Base-by-base conservation (phyloP, 2,329 filamentous ascomycete genomes). In the Diaporthe eres region DNA sequence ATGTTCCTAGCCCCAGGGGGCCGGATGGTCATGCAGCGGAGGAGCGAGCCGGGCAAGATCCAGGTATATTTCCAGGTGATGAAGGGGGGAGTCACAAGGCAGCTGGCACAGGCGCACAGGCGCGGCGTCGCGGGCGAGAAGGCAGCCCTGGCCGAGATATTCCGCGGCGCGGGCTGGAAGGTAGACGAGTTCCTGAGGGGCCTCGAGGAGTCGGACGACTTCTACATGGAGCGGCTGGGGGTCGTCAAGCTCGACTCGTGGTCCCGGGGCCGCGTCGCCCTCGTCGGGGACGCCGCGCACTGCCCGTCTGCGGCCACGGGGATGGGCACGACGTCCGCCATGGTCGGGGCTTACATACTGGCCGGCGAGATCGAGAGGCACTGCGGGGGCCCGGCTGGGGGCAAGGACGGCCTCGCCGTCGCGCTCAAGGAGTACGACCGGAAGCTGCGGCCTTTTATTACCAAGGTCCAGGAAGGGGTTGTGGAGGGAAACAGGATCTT, bases 261-360 rank as follows among this genome's bases (percentile, higher is more conserved):
- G 87, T 85, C 82, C 6, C 80, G 80, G 0, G 87, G 87, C 0
- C 86, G 89, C 0, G 85, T 90, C 2, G 86, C 84, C 0, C 82
- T 91, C 0, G 68, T 91, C 0, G 90, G 90, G 0, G 90, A 93
- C 77, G 88, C 91, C 2, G 89, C 82, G 0, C 88, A 87, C 78
- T 87, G 86, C 34, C 88, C 89, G 0, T 84, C 86, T 0, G 84
- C 86, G 0, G 76, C 87, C 5, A 88, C 86, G 0, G 90, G 90
- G 0, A 86, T 88, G 83, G 90, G 90, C 0, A 90, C 88, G 0
- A 87, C 86, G 1, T 78, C 83, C 0, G 85, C 86, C 0, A 78
- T 92, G 0, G 79, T 88, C 0, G 87, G 87, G 0, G 88, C 89
- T 0, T 92, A 92, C 79, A 81, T 91, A 3, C 83, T 92, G 4